Evolutionary conservation across 768 basidiomycete genomes (phyloP).

Genomic region (Leccinum disarticulatum): DNA sequence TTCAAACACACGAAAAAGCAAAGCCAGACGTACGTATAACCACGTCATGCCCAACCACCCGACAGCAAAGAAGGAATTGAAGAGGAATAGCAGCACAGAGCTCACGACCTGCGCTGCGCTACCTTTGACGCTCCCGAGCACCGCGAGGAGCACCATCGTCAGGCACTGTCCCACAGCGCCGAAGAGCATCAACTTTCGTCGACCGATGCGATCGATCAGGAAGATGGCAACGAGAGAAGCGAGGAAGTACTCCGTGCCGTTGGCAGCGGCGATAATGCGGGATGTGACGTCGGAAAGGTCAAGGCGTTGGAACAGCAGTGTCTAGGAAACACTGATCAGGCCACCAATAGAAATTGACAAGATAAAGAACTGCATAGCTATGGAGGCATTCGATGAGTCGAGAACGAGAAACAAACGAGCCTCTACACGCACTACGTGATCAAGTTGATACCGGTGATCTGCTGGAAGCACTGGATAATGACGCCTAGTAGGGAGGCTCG

Average conservation of each 20-base stretch:
- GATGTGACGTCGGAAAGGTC: constrained; percentile 58
- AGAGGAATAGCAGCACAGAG: constrained; percentile 61
- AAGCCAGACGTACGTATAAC: constrained; percentile 50
- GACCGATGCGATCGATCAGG: constrained; percentile 70
- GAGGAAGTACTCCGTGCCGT: constrained; percentile 70
- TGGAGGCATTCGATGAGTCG: constrained; percentile 14
- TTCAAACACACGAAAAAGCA: neutral
- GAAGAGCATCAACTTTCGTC: constrained; percentile 66
- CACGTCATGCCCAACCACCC: constrained; percentile 75
- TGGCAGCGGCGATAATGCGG: constrained; percentile 62
- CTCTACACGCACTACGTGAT: constrained; percentile 55
- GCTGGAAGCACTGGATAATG: constrained; percentile 64
- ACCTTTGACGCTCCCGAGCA: constrained; percentile 53
- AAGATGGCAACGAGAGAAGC: constrained; percentile 71
- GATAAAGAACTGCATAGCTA: constrained; percentile 31
- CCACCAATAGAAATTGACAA: neutral
- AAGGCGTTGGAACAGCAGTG: constrained; percentile 53
- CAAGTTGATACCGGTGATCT: constrained; percentile 66
- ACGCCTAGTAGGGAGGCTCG: constrained; percentile 55
- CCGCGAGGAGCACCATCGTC: too few species aligned
- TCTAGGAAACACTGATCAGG: constrained; percentile 29
- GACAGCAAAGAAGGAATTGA: constrained; percentile 69
- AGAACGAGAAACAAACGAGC: constrained; percentile 6
- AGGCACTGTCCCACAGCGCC: too few species aligned
- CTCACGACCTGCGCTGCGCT: constrained; percentile 50